A percentile compares a stretch with the other conserved stretches of the same genome.
These are phyloP conservation scores for Rhododendron mucronatum DNA, from an alignment of 148 eudicot genomes.

Conservation along the genomic window DNA sequence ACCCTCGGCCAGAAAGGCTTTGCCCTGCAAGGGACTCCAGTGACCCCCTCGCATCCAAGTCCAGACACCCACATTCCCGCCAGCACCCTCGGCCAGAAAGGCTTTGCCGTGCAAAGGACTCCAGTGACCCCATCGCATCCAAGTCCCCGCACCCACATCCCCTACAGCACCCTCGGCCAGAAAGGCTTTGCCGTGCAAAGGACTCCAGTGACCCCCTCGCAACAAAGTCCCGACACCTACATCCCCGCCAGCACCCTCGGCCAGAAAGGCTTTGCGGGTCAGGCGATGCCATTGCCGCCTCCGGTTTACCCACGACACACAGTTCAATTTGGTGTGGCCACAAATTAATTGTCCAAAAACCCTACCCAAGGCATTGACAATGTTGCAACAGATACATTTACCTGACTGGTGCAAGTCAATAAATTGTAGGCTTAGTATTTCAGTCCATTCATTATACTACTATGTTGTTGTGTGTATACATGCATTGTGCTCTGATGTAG, in stretches of 20 bases:
- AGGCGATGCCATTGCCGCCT: not conserved
- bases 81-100: no score
- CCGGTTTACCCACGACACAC: not conserved
- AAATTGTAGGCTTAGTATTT: not conserved
- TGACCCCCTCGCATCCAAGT: no score
- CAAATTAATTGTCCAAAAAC: no score
- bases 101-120: no score
- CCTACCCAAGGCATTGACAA: not conserved
- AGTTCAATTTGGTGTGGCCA: not conserved
- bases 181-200: no score
- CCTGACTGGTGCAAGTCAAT: not conserved
- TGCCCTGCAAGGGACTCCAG: no score
- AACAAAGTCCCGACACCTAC: no score
- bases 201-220: no score
- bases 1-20: not conserved
- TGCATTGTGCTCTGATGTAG: not conserved
- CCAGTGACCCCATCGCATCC: not conserved
- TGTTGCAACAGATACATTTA: not conserved
- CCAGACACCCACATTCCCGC: no score
- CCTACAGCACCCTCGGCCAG: not conserved
- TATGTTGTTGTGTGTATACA: not conserved
- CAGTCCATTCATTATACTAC: not conserved
- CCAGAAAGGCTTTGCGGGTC: slow-evolving; percentile 8
- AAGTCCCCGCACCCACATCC: not conserved
- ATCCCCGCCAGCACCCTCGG: not conserved